phyloP scores from a whole-genome alignment of 805 yeast genomes.

The Ogataea paraovalis region DNA sequence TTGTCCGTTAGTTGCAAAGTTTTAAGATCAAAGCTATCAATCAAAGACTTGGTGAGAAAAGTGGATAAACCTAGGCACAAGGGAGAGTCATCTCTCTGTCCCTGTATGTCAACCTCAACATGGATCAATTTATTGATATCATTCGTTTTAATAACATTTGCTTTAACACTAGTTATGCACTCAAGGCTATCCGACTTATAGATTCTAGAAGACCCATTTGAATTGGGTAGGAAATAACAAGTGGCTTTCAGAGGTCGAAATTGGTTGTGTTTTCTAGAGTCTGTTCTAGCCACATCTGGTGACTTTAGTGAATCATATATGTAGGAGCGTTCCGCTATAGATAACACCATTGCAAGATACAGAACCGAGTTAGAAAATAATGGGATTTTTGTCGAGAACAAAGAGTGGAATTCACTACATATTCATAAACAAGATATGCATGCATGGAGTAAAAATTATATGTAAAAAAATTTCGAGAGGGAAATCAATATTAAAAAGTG shows the following conservation, averaged over 20 bases:
- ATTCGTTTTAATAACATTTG: constrained; percentile 58
- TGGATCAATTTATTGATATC: constrained; percentile 50
- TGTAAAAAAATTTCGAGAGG: too few relatives aligned
- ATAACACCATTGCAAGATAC: constrained; percentile 50
- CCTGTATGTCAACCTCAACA: constrained; percentile 78
- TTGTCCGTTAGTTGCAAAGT: constrained; percentile 62
- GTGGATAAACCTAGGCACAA: constrained; percentile 62
- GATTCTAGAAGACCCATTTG: constrained; percentile 90
- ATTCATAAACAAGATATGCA: too few relatives aligned
- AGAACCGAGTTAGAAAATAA: too few relatives aligned
- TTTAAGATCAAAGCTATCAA: constrained; percentile 48
- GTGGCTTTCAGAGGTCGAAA: constrained; percentile 84
- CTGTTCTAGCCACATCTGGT: constrained; percentile 64
- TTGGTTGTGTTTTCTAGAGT: constrained; percentile 70
- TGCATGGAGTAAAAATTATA: too few relatives aligned
- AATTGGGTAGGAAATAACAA: constrained; percentile 74
- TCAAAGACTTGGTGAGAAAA: constrained; percentile 50
- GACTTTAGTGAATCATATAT: constrained; percentile 71
- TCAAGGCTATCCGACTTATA: constrained; percentile 88
- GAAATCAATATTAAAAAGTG: too few relatives aligned
- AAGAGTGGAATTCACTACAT: too few relatives aligned
- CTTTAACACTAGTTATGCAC: constrained; percentile 86
- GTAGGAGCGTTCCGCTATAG: constrained; percentile 74
- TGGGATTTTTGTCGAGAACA: too few relatives aligned
- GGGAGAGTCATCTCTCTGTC: constrained; percentile 74